Evolutionary conservation across 305 asterid genomes (phyloP), one percentile per base, ranked within the genome.

Genomic region (Euphrasia arctica): DNA sequence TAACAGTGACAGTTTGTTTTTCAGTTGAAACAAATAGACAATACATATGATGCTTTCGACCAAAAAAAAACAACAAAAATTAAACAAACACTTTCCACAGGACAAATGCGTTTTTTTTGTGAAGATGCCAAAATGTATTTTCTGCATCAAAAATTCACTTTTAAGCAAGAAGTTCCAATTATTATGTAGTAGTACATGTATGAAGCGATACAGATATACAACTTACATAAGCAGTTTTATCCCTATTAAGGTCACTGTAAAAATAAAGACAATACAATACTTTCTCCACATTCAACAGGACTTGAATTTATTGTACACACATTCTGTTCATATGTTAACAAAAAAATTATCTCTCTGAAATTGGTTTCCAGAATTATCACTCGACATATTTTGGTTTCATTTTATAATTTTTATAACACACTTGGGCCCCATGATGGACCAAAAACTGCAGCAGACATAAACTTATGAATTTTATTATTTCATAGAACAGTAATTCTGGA

Each of bases 21-120:
- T 66, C 62, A 64, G 60, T 52, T 11, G 28, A 28, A 64, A 31
- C 31, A 31, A 31, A 18, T 28, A 65, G 0, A 60, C 56, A 39
- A 39, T 2, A 64, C 29, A 13, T 15, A 50, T 50, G 18, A 50
- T 8, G 6, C 8, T 50, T 50, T 28, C 28, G 3, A 50, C 27
- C 0, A 9, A 50, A 50, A 5, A 50, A 50, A 5, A 50, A 14
- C 2, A 47, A 47, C 5, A 63, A 14, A 49, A 50, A 50, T 5
- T 13, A 50, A 50, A 50, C 15, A 50, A 13, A 5, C 22, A n/a
- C 28, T 50, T 50, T 15, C 11, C 32, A 22, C 6, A 2, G 8
- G 10, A 60, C 15, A 12, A 64, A 60, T 41, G 11, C 25, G 34
- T 18, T 18, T 18, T 18, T 50, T 4, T 43, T 25, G n/a, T n/a